Evolutionary conservation across 2,329 filamentous ascomycete genomes (phyloP), one percentile per base, ranked within the genome.

Genomic region (Colletotrichum sp.): DNA sequence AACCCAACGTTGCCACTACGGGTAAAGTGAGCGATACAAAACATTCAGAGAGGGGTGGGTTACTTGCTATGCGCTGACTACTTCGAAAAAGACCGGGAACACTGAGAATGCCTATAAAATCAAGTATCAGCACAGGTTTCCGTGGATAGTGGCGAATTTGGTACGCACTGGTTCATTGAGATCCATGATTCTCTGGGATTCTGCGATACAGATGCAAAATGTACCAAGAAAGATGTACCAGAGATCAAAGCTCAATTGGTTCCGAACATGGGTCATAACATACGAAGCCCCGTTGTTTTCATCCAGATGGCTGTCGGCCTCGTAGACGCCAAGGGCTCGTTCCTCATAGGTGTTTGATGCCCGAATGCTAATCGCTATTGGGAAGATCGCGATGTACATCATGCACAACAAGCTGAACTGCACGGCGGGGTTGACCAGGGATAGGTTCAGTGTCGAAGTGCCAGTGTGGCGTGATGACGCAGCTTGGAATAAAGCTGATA

Each of bases 331-430:
- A 7, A 94, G 82, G 64, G 89, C 90, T 61, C 88, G 87, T 80
- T 93, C 91, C 82, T 93, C 91, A 80, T 93, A 93, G 6, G 91
- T 89, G 77, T 91, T 92, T 36, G 88, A 89, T 69, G 90, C 88
- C 58, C 91, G 88, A 82, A 93, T 91, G 21, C 87, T 90, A 68
- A 93, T 91, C 16, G 90, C 90, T 36, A 92, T 89, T 0, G 92
- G 91, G 74, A 91, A 92, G 6, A 90, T 88, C 7, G 89, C 88
- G 63, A 93, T 92, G 81, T 92, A 93, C 91, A 93, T 93, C 91
- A 93, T 93, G 60, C 91, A 86, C 0, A 93, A 84, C 73, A 92
- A 89, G 38, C 91, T 87, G 43, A 92, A 87, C 74, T 92, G 91
- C 0, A 92, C 86, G 4, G 86, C 88, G 7, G 91, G 89, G 48